These are phyloP conservation scores for Penicillium psychrosexuale DNA, from an alignment of 2,329 filamentous ascomycete species.

Conservation along the genomic window DNA sequence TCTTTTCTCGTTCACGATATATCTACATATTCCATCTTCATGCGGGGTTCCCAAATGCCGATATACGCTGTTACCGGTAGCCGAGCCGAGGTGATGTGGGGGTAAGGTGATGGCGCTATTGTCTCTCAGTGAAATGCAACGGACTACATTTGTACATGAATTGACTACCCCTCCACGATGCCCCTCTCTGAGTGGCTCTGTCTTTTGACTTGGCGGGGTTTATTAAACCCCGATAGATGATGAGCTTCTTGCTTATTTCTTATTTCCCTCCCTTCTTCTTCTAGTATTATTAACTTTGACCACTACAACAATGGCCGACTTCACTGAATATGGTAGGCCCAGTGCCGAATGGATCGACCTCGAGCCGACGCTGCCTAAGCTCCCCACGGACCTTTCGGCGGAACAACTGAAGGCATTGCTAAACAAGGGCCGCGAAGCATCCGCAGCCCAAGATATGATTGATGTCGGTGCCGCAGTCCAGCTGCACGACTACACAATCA, in stretches of 20 bases:
- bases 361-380: slow-evolving; percentile 32
- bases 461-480: slow-evolving; percentile 31
- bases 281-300: not conserved
- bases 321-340: slow-evolving; percentile 42
- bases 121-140: not conserved
- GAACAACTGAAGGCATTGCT: slow-evolving; percentile 24
- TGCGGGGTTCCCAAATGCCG: slow-evolving; percentile 3
- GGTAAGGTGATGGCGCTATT: not conserved
- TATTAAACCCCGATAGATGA: not conserved
- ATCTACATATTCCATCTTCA: not conserved
- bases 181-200: not conserved
- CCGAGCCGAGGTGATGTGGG: slow-evolving; percentile 18
- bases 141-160: not conserved
- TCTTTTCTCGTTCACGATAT: not conserved
- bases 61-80: slow-evolving; percentile 1
- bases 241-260: no score
- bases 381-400: slow-evolving; percentile 19
- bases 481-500: slow-evolving; percentile 39
- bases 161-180: not conserved
- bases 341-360: slow-evolving; percentile 48
- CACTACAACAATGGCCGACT: slow-evolving; percentile 33
- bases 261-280: not conserved
- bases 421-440: slow-evolving; percentile 37
- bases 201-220: not conserved
- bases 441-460: slow-evolving; percentile 32